Conservation (phyloP, 192 early-diverging fungal genomes). For the Podila horticola region DNA sequence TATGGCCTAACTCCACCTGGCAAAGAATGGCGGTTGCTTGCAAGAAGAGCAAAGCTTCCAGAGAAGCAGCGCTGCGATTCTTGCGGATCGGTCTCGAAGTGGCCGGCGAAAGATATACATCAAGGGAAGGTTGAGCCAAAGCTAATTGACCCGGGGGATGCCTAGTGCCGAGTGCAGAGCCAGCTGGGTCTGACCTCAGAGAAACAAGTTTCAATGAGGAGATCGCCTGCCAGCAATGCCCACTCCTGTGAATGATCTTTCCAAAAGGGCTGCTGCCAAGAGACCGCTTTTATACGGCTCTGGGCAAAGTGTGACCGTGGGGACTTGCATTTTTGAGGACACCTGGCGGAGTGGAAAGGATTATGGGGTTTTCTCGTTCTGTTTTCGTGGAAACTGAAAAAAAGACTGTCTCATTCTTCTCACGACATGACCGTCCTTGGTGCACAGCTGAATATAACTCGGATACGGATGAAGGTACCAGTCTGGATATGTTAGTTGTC, state of each 20-base stretch:
- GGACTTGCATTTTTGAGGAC: not conserved
- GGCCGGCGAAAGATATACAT: conserved; percentile 56
- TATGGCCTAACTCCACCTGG: conserved; percentile 57
- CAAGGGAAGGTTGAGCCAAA: conserved; percentile 23
- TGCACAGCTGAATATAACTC: no score
- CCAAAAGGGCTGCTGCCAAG: not conserved
- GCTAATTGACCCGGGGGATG: conserved; percentile 18
- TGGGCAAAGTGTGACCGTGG: not conserved
- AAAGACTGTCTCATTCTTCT: no score
- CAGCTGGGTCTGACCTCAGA: conserved; percentile 29
- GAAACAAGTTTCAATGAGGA: conserved; percentile 13
- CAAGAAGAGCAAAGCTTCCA: conserved; percentile 28
- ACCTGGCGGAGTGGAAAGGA: no score
- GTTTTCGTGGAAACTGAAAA: no score
- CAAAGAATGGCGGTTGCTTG: conserved; percentile 53
- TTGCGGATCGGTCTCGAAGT: conserved; percentile 49
- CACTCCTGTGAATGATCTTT: conserved; percentile 28
- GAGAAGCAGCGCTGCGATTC: conserved; percentile 29
- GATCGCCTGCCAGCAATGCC: conserved; percentile 27
- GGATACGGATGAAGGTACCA: no score
- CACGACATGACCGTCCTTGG: no score
- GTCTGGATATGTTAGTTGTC: no score
- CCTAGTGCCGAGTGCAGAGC: conserved; percentile 52
- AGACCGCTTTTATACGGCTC: not conserved
- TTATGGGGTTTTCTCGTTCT: no score